phyloP scores from a whole-genome alignment of 768 basidiomycete genomes.

The Tricholoma terreum region DNA sequence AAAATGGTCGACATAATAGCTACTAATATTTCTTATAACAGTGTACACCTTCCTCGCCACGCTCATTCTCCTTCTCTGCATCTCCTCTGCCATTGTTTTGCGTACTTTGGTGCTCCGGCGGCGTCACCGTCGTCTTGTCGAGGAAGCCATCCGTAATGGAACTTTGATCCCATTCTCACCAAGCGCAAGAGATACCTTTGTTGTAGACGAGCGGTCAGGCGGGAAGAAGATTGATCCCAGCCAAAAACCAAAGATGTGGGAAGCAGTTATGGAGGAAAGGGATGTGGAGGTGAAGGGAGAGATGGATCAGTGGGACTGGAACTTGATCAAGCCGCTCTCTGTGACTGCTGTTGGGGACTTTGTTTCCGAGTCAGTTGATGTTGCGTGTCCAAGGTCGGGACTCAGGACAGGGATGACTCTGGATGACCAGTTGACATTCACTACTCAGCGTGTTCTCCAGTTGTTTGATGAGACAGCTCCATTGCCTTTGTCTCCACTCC shows the following conservation, averaged over 20 bases:
- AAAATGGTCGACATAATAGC: background rate
- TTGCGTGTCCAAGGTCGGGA: background rate
- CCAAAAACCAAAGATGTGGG: constrained; percentile 48
- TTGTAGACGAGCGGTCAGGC: background rate
- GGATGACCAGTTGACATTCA: background rate
- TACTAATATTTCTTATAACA: constrained; percentile 11
- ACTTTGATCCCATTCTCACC: constrained; percentile 50
- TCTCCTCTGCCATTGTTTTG: constrained; percentile 64
- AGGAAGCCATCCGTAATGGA: constrained; percentile 65
- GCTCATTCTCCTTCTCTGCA: constrained; percentile 62
- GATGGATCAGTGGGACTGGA: constrained; percentile 31
- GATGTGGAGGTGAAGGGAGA: constrained; percentile 1
- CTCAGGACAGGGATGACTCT: background rate
- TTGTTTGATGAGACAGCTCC: constrained; percentile 19
- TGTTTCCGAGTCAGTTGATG: background rate
- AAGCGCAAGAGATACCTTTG: constrained; percentile 4
- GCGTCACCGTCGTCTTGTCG: constrained; percentile 54
- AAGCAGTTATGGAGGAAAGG: constrained; percentile 34
- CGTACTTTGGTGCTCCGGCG: constrained; percentile 62
- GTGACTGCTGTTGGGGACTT: constrained; percentile 23
- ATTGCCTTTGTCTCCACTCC: constrained; percentile 12
- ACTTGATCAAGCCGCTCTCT: constrained; percentile 31
- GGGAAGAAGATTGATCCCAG: constrained; percentile 35
- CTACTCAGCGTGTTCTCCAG: constrained; percentile 7
- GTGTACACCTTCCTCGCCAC: constrained; percentile 59